Evolutionary conservation across 2,329 filamentous ascomycete species (phyloP).

Genomic region (Aspergillus eucalypticola): DNA sequence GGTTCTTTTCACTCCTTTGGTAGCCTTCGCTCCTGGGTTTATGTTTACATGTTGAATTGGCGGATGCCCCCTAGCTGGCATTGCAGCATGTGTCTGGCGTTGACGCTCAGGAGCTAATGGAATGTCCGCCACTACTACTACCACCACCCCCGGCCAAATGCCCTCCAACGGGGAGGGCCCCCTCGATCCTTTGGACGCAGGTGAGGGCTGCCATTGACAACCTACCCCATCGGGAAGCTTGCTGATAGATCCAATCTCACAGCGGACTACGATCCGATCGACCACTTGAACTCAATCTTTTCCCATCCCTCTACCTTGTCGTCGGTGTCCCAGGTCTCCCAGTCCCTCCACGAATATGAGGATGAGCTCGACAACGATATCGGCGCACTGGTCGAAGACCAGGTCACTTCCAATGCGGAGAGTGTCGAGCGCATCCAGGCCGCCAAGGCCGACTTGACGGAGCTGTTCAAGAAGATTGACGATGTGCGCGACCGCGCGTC

Average conservation of each 20-base stretch:
- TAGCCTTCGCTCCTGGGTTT: not conserved
- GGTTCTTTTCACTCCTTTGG: conserved; percentile 2
- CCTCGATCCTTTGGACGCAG: conserved; percentile 48
- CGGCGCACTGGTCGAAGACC: conserved; percentile 66
- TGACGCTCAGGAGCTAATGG: conserved; percentile 32
- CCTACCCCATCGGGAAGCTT: not conserved
- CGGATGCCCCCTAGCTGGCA: conserved; percentile 9
- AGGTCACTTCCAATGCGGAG: conserved; percentile 81
- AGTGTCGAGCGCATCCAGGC: conserved; percentile 89
- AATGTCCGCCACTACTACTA: conserved; percentile 37
- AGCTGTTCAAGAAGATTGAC: conserved; percentile 93
- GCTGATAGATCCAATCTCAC: conserved; percentile 12
- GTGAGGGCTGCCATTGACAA: conserved; percentile 29
- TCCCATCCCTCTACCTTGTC: conserved; percentile 81
- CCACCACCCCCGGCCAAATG: conserved; percentile 37
- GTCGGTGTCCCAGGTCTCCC: conserved; percentile 73
- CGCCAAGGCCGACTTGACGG: conserved; percentile 83
- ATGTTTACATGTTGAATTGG: conserved; percentile 5
- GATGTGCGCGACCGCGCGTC: conserved; percentile 84
- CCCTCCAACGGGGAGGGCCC: conserved; percentile 38
- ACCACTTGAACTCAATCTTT: conserved; percentile 92
- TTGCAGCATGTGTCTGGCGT: conserved; percentile 26
- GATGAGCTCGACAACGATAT: conserved; percentile 82
- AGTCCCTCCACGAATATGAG: conserved; percentile 71
- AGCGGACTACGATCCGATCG: conserved; percentile 88